A percentile compares a stretch with the other conserved stretches of the same genome.
phyloP scores from a whole-genome alignment of 108 stramenopile species.

The Schizochytrium sp. region DNA sequence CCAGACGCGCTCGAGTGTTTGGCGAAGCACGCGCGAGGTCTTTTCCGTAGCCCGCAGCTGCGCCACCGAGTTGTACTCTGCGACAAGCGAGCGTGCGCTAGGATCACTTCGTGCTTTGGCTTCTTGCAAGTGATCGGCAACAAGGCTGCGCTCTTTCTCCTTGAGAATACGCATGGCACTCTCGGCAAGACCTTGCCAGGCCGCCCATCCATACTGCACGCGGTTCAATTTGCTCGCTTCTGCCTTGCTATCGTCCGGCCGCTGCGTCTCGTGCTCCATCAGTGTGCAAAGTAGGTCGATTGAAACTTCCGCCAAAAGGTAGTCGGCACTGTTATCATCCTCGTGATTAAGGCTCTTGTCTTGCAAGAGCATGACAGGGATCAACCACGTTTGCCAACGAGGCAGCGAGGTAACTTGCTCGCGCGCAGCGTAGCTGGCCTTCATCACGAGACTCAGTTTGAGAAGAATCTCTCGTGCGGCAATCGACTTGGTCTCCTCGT shows the following conservation, averaged over 20 bases:
- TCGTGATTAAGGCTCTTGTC: conserved; percentile 9
- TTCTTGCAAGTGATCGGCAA: background rate
- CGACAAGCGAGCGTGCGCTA: background rate
- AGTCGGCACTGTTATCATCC: conserved; percentile 7
- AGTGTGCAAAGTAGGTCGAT: conserved; percentile 3
- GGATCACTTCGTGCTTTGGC: background rate
- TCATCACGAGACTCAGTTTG: background rate
- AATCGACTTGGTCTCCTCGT: conserved; percentile 13
- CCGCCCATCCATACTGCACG: background rate
- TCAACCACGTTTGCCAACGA: background rate
- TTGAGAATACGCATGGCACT: background rate
- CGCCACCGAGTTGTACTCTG: background rate
- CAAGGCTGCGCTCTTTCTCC: background rate
- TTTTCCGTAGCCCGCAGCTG: background rate
- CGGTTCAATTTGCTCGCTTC: background rate
- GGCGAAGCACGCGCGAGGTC: background rate
- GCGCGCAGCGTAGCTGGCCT: background rate
- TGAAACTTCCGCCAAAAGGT: background rate
- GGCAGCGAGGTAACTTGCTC: conserved; percentile 5
- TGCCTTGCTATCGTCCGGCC: background rate
- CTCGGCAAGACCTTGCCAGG: conserved; percentile 5
- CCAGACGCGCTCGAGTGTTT: background rate
- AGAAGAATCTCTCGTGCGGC: background rate
- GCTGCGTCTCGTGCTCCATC: conserved; percentile 12
- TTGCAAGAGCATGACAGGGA: background rate